Evolutionary conservation across 352 stramenopile species (phyloP), one percentile per base, ranked within the genome.

Genomic region (Pythium phragmitis): DNA sequence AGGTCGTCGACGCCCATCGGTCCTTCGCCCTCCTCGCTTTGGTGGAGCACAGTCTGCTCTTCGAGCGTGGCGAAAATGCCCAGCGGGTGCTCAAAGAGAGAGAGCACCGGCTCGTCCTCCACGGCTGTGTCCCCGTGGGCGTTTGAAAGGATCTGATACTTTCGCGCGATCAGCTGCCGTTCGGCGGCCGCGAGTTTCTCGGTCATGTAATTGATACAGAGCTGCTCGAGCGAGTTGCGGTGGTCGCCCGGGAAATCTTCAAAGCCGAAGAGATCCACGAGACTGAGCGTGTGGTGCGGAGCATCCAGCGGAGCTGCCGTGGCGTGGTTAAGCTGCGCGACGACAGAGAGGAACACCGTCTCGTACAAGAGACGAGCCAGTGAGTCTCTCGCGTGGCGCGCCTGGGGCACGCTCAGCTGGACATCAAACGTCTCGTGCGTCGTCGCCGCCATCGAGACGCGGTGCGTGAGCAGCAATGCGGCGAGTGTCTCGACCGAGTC

Each of bases 171-270:
- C 7, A 71, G 19, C 23, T 70, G 59, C 28, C 70, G 42, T 26
- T 90, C 79, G 12, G 68, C 76, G 6, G 60, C 63, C 21, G 83
- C 83, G 11, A 93, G 72, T 48, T 91, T 93, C 33, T 93, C 84
- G n/a, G 75, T 91, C 63, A 89, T 57, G 63, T 89, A 93, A 55
- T 93, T 93, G 57, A 93, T 89, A 48, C 82, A 91, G 0, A 93
- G 71, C 52, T 93, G 84, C 70, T 88, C 84, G 37, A 91, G 70
- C 21, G 84, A 93, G 63, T 91, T 91, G 30, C 63, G 54, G 21
- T 55, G 14, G 23, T 43, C 56, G 37, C 39, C 43, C 1, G 9
- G 37, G n/a, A 93, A 70, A 54, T 83, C 76, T 69, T 93, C 84
- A 48, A 91, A 93, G 0, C 84, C 84, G 60, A 90, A 91, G 37